These are phyloP conservation scores for Bacidia gigantensis DNA, from an alignment of 495 filamentous ascomycete genomes.

Conservation along the genomic window DNA sequence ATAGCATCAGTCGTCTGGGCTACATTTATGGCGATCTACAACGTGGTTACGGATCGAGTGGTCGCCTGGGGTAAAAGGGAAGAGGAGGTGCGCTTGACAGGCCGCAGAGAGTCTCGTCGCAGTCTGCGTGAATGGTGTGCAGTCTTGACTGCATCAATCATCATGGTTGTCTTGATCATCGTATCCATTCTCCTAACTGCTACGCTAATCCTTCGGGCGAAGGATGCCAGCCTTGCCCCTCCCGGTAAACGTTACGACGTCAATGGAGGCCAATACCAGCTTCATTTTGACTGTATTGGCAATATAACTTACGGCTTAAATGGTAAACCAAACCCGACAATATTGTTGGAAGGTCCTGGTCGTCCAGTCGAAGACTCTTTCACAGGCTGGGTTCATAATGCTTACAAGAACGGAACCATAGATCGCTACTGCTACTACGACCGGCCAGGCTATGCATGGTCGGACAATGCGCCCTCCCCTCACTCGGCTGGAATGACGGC, in stretches of 20 bases:
- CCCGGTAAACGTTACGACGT: conserved; percentile 66
- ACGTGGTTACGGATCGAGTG: conserved; percentile 47
- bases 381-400: conserved; percentile 40
- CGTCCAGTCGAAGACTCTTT: conserved; percentile 60
- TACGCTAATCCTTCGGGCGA: conserved; percentile 61
- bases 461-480: conserved; percentile 86
- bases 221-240: conserved; percentile 55
- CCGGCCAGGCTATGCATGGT: conserved; percentile 78
- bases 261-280: conserved; percentile 63
- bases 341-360: conserved; percentile 73
- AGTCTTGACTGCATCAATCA: conserved; percentile 61
- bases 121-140: conserved; percentile 71
- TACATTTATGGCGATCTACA: conserved; percentile 47
- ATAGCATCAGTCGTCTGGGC: conserved; percentile 75
- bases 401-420: conserved; percentile 61
- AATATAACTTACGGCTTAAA: conserved; percentile 36
- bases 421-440: conserved; percentile 90
- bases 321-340: conserved; percentile 46
- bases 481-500: conserved; percentile 82
- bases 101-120: conserved; percentile 72
- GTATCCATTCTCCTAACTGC: conserved; percentile 59
- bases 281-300: conserved; percentile 76
- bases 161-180: conserved; percentile 49
- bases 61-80: conserved; percentile 84
- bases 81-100: conserved; percentile 86